A percentile compares a stretch with the other conserved stretches of the same genome.
phyloP scores from a whole-genome alignment of 1,284 basidiomycete genomes.

The Fistulinella cinereoalba region DNA sequence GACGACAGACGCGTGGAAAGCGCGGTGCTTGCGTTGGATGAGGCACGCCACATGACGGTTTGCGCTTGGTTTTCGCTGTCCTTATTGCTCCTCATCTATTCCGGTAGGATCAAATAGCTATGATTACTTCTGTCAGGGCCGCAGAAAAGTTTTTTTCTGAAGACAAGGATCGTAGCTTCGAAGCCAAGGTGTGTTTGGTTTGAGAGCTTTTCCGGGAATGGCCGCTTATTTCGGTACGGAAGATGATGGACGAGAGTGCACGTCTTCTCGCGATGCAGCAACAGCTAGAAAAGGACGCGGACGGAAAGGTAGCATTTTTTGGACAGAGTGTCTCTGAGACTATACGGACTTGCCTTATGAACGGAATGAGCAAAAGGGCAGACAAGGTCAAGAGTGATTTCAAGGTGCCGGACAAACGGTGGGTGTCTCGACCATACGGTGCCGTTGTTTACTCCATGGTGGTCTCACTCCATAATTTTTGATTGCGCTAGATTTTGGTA shows the following conservation, averaged over 20 bases:
- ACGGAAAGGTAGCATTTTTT: constrained; percentile 73
- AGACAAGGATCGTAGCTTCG: constrained; percentile 87
- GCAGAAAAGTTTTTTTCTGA: constrained; percentile 94
- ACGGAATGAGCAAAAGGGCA: constrained; percentile 79
- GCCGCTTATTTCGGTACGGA: not conserved
- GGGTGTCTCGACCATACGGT: not conserved
- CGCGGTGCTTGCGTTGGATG: constrained; percentile 82
- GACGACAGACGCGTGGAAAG: constrained; percentile 94
- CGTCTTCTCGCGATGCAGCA: constrained; percentile 80
- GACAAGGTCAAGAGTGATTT: constrained; percentile 86
- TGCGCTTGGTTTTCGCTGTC: constrained; percentile 19
- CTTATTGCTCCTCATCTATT: constrained; percentile 4
- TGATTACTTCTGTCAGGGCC: constrained; percentile 69
- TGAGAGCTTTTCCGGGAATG: not conserved
- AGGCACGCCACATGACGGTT: constrained; percentile 66
- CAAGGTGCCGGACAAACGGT: constrained; percentile 91
- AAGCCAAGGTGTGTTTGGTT: constrained; percentile 69
- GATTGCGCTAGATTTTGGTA: constrained; percentile 81
- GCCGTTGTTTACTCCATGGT: not conserved
- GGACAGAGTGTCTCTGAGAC: constrained; percentile 84
- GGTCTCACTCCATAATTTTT: constrained; percentile 1
- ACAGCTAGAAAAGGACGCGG: constrained; percentile 82
- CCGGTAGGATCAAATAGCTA: constrained; percentile 65
- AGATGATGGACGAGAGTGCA: constrained; percentile 90
- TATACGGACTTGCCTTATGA: constrained; percentile 70